Evolutionary conservation across 176 grass and related monocot genomes (phyloP).

Genomic region (Elaeis guineensis): DNA sequence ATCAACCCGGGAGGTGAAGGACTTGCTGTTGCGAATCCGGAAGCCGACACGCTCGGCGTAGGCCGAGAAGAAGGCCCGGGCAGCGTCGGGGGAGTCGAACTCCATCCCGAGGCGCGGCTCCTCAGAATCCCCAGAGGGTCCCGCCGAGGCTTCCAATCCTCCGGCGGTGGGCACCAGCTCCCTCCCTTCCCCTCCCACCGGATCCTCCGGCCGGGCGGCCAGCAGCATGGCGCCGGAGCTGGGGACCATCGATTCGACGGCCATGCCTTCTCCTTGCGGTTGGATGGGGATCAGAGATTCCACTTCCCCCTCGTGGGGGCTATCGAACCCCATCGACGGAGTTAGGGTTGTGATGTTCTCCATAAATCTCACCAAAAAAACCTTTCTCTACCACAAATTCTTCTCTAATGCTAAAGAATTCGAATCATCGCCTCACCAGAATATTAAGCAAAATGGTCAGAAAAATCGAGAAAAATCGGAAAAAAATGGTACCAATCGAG

Average conservation of each 20-base stretch:
- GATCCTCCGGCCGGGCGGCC: background rate
- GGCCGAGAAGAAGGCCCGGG: slow-evolving; percentile 40
- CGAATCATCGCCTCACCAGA: too few relatives aligned
- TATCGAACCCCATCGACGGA: slow-evolving; percentile 25
- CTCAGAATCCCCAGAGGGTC: background rate
- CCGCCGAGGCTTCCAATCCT: background rate
- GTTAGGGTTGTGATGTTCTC: background rate
- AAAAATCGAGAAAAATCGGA: too few relatives aligned
- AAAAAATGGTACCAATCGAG: too few relatives aligned
- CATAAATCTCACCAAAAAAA: too few relatives aligned
- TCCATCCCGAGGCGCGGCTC: slow-evolving; percentile 24
- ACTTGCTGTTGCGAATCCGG: slow-evolving; percentile 57
- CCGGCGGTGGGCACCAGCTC: background rate
- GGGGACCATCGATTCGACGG: slow-evolving; percentile 1
- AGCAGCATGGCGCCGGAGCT: slow-evolving; percentile 1
- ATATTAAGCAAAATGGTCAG: too few relatives aligned
- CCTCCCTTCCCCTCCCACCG: background rate
- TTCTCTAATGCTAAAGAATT: too few relatives aligned
- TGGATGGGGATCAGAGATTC: slow-evolving; percentile 14
- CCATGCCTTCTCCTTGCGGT: slow-evolving; percentile 4
- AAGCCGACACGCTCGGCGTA: slow-evolving; percentile 39
- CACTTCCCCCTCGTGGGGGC: slow-evolving; percentile 8
- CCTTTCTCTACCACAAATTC: too few relatives aligned
- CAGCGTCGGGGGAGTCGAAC: slow-evolving; percentile 33
- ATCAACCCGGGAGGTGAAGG: slow-evolving; percentile 50